Percentiles rank a stretch among this genome's conserved stretches.
These are phyloP conservation scores for Podaxis sp. DNA, from an alignment of 768 basidiomycete genomes.

Conservation along the genomic window DNA sequence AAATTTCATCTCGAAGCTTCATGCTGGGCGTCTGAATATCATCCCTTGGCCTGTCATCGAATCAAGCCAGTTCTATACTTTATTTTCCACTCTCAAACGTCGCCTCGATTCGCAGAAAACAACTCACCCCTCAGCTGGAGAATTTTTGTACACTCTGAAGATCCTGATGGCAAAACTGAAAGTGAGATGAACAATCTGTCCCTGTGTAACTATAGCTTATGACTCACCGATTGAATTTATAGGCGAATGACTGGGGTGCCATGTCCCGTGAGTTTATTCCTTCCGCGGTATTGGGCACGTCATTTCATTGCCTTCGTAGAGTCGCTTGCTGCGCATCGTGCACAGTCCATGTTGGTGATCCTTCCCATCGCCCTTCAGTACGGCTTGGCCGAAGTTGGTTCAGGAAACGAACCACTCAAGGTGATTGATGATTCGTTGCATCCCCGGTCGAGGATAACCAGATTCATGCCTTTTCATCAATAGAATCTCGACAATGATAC, in stretches of 20 bases:
- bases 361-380: slow-evolving; percentile 47
- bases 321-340: slow-evolving; percentile 48
- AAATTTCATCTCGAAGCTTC: slow-evolving; percentile 62
- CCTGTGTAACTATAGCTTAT: neutral
- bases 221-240: neutral
- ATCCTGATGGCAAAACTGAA: slow-evolving; percentile 68
- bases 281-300: neutral
- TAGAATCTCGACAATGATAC: slow-evolving; percentile 55
- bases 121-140: slow-evolving; percentile 49
- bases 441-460: no score
- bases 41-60: slow-evolving; percentile 71
- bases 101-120: slow-evolving; percentile 45
- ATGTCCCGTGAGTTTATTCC: slow-evolving; percentile 48
- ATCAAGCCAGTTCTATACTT: slow-evolving; percentile 54
- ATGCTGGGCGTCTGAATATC: slow-evolving; percentile 52
- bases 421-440: slow-evolving; percentile 24
- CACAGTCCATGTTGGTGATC: slow-evolving; percentile 36
- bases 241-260: slow-evolving; percentile 67
- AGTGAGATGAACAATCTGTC: slow-evolving; percentile 26
- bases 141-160: slow-evolving; percentile 57
- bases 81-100: slow-evolving; percentile 48
- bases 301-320: slow-evolving; percentile 25
- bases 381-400: slow-evolving; percentile 44
- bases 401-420: slow-evolving; percentile 48
- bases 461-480: neutral